Evolutionary conservation across 2,329 filamentous ascomycete genomes (phyloP).

Genomic region (Colletotrichum musae): DNA sequence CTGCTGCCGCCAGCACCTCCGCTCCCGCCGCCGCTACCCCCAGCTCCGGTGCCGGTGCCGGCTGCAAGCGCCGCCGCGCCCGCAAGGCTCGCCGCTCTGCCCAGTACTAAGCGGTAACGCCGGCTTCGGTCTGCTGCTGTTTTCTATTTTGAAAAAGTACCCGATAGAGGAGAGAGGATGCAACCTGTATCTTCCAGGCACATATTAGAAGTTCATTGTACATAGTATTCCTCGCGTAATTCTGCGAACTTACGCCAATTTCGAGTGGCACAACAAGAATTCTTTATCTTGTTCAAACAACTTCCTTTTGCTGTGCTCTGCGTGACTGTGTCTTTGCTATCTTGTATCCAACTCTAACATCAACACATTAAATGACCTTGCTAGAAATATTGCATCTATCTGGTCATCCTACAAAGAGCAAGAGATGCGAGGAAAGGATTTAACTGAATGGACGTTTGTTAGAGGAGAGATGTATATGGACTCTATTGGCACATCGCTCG

Average conservation of each 20-base stretch:
- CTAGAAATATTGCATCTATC: no score
- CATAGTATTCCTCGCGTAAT: constrained; percentile 35
- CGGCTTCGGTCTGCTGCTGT: background rate
- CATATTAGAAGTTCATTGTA: constrained; percentile 39
- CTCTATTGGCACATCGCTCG: no score
- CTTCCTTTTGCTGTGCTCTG: no score
- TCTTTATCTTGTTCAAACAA: constrained; percentile 13
- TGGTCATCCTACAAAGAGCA: no score
- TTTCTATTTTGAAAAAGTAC: background rate
- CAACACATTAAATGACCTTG: no score
- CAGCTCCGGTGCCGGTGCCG: constrained; percentile 2
- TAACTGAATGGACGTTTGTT: no score
- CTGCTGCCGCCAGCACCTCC: constrained; percentile 18
- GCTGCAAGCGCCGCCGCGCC: constrained; percentile 40
- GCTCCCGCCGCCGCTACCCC: constrained; percentile 23
- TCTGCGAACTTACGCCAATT: constrained; percentile 32
- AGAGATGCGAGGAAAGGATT: no score
- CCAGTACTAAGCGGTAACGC: constrained; percentile 24
- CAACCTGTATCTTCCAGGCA: constrained; percentile 27
- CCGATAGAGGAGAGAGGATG: background rate
- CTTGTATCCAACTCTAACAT: no score
- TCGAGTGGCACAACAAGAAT: constrained; percentile 32
- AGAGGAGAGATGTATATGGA: no score
- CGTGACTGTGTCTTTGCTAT: no score
- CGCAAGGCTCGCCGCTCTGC: constrained; percentile 41